phyloP scores from a whole-genome alignment of 2,329 filamentous ascomycete genomes.

The Xylariales sp. region DNA sequence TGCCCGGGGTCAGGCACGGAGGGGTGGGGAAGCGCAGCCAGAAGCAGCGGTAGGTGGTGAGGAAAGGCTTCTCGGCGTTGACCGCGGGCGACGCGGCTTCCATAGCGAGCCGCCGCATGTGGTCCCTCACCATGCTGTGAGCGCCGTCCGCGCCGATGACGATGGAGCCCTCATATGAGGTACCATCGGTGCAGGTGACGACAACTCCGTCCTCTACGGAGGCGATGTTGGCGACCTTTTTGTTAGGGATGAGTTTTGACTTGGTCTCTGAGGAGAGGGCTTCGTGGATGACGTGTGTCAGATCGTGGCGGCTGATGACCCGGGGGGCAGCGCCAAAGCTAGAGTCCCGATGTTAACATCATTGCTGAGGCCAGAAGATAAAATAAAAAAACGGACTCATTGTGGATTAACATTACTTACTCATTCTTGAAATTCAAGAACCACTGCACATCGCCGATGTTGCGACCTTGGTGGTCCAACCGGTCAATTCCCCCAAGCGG shows the following conservation, averaged over 20 bases:
- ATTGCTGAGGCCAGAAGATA: too few species aligned
- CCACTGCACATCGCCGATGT: slow-evolving; percentile 17
- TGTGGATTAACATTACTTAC: slow-evolving; percentile 13
- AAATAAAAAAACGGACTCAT: too few species aligned
- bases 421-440: slow-evolving; percentile 18
- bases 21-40: slow-evolving; percentile 27
- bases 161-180: slow-evolving; percentile 22
- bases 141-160: slow-evolving; percentile 39
- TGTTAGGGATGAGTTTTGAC: slow-evolving; percentile 16
- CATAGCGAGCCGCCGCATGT: slow-evolving; percentile 6
- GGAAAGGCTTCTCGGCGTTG: slow-evolving; percentile 24
- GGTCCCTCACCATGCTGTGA: slow-evolving; percentile 21
- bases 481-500: slow-evolving; percentile 14
- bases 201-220: slow-evolving; percentile 1
- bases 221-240: slow-evolving; percentile 6
- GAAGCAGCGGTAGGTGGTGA: slow-evolving; percentile 25
- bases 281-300: slow-evolving; percentile 27
- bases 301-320: slow-evolving; percentile 29
- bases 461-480: slow-evolving; percentile 20
- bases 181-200: slow-evolving; percentile 9
- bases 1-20: slow-evolving; percentile 14
- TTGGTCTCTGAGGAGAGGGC: slow-evolving; percentile 19
- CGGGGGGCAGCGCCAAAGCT: slow-evolving; percentile 21
- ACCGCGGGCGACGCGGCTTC: slow-evolving; percentile 2
- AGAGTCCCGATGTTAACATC: neutral